Base-by-base conservation (phyloP, 441 rosid genomes). In the Lepidium campestre region DNA sequence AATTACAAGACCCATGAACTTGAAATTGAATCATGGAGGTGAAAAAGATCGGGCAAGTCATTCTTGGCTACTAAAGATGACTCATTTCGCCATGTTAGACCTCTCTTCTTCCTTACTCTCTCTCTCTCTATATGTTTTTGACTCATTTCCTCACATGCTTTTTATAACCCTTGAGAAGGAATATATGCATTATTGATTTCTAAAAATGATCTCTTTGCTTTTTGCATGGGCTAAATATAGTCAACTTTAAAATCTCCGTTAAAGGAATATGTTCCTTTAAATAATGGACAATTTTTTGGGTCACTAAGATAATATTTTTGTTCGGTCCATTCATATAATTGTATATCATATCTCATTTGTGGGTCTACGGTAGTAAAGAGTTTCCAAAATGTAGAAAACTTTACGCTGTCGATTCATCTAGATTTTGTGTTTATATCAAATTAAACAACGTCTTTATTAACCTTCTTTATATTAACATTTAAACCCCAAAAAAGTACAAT, bases 41-140 rank as follows among this genome's bases (percentile, higher is more conserved):
- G 71, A 72, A 65, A 35, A 65, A 34, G 72, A 59, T 65, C 72
- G 66, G 67, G 76, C 76, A 72, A 72, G 76, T 65, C 72, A 72
- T 72, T 63, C 76, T 72, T 72, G 76, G 72, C 72, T 72, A 72
- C 62, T 66, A 72, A 65, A 72, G 62, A 66, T 29, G 42, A 66
- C 57, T 72, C 41, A 58, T 59, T 58, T 44, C 67, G 20, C 67
- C 67, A 72, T 52, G 76, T 36, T 66, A 66, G 61, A 58, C 72
- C 62, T 58, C 57, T 72, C 57, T 59, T 57, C 50, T 12, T 59
- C 67, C 9, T 49, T 49, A 37, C 19, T 12, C 42, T 54, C 35
- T 29, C 63, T 70, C 48, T 44, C 29, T 44, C 29, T 62, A 9
- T 34, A 45, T 35, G 40, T 44, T 35, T 35, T 67, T 46, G 32